phyloP scores from a whole-genome alignment of 73 alveolate genomes.

The Tetrahymena borealis region DNA sequence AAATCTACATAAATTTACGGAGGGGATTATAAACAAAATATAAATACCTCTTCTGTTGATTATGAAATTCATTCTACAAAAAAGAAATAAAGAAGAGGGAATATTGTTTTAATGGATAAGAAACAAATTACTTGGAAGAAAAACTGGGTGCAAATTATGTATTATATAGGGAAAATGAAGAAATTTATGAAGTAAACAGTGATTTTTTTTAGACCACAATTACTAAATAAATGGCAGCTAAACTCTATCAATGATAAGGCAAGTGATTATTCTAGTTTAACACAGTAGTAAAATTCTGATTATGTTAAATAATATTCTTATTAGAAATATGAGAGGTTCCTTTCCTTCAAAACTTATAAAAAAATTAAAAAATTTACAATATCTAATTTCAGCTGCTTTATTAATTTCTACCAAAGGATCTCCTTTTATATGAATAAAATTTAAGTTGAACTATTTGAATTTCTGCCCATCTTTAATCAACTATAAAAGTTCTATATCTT shows the following conservation, averaged over 20 bases:
- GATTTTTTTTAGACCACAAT: background rate
- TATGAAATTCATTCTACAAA: background rate
- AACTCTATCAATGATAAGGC: background rate
- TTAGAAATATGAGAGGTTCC: background rate
- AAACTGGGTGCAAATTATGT: background rate
- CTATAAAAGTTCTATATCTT: background rate
- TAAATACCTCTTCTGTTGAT: background rate
- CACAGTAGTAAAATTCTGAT: background rate
- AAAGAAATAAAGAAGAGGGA: background rate
- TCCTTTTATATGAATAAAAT: background rate
- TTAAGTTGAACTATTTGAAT: background rate
- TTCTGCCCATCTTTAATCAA: background rate
- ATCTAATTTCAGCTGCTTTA: background rate
- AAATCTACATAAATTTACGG: background rate
- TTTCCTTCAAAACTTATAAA: background rate
- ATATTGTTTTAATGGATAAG: background rate
- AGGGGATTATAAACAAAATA: background rate
- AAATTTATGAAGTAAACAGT: background rate
- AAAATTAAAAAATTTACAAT: background rate
- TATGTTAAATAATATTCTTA: background rate
- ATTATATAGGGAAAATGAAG: background rate
- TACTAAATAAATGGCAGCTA: background rate
- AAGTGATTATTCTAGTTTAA: background rate
- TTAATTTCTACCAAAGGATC: background rate
- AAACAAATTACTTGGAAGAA: background rate